Evolutionary conservation across 208 protist species (phyloP).

Genomic region (Spongospora subterranea): DNA sequence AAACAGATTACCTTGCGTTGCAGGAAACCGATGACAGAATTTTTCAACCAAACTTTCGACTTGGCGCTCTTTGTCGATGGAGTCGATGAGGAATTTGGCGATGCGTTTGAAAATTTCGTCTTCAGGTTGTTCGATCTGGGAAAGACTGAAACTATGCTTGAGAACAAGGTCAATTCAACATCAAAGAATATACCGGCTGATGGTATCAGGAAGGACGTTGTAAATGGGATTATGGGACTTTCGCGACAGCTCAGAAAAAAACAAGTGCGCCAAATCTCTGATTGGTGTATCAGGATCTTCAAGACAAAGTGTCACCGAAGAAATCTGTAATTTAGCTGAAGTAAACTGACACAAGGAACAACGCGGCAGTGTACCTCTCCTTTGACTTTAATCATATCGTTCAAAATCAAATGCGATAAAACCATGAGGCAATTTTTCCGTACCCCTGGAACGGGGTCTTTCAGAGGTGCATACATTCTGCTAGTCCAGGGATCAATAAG

Average conservation of each 20-base stretch:
- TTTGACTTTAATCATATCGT: constrained; percentile 69
- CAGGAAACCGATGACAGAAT: constrained; percentile 58
- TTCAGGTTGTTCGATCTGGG: neutral
- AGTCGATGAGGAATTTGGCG: constrained; percentile 56
- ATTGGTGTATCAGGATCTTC: constrained; percentile 4
- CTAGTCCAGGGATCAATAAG: constrained; percentile 64
- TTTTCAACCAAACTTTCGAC: constrained; percentile 59
- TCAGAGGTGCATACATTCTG: constrained; percentile 54
- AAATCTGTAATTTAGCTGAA: neutral
- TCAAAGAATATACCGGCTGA: constrained; percentile 37
- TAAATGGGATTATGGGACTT: constrained; percentile 61
- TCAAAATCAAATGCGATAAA: constrained; percentile 62
- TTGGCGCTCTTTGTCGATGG: constrained; percentile 63
- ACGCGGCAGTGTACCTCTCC: neutral
- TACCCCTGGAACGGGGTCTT: constrained; percentile 56
- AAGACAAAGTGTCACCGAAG: constrained; percentile 17
- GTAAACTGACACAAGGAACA: neutral
- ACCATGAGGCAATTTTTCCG: constrained; percentile 62
- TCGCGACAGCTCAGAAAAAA: constrained; percentile 62
- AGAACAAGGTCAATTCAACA: neutral
- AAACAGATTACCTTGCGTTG: constrained; percentile 30
- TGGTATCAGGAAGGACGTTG: constrained; percentile 63
- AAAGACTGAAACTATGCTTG: constrained; percentile 18
- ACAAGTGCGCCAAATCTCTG: constrained; percentile 55
- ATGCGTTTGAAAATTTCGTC: constrained; percentile 8